phyloP scores from a whole-genome alignment of 176 grass and related monocot species.

The Avena atlantica region DNA sequence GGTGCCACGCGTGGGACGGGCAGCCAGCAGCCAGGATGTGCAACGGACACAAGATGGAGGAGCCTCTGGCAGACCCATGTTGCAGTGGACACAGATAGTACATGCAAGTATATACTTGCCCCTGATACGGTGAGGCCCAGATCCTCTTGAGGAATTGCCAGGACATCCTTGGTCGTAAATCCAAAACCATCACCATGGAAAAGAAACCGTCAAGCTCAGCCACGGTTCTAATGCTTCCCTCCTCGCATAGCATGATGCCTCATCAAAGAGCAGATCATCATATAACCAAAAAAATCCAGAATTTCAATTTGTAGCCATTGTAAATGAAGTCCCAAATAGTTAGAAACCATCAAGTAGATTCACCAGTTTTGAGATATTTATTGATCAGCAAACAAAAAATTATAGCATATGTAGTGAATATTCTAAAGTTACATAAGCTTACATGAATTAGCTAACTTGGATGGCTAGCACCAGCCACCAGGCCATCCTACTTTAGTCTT shows the following conservation, averaged over 20 bases:
- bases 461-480: not conserved
- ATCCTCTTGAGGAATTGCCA: not conserved
- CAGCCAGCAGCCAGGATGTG: not conserved
- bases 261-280: constrained; percentile 63
- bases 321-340: not conserved
- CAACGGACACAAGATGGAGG: not conserved
- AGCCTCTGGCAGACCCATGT: not conserved
- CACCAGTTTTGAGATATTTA: not conserved
- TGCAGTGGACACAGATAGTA: not conserved
- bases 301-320: not conserved
- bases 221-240: constrained; percentile 57
- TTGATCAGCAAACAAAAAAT: not conserved
- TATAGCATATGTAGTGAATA: not conserved
- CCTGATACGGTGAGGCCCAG: not conserved
- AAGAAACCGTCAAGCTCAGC: constrained; percentile 31
- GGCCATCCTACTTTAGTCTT: not conserved
- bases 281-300: constrained; percentile 32
- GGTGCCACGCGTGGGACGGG: not conserved
- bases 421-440: not conserved
- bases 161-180: not conserved
- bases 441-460: not conserved
- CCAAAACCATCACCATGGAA: not conserved
- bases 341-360: not conserved
- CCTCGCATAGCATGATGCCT: constrained; percentile 73
- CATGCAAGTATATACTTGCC: constrained; percentile 9